Evolutionary conservation across 371 early-diverging fungal species (phyloP), one percentile per base, ranked within the genome.

Genomic region (Mucor circinelloides): DNA sequence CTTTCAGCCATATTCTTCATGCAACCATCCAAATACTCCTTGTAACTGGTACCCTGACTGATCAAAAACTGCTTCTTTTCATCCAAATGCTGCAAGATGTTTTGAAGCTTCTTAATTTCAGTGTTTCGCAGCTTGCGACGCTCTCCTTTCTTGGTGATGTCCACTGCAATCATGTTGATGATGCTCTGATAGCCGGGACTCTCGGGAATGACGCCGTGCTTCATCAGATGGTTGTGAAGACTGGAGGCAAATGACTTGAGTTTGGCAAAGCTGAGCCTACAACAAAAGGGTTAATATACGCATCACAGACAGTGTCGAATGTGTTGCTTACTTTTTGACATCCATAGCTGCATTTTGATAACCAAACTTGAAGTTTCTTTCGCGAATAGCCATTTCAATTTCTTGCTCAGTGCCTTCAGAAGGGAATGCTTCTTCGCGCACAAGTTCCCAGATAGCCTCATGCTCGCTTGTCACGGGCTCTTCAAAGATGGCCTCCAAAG

Each of bases 91-190:
- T 73, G 64, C 34, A 98, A 77, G 9, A 98, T 97, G 48, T 87
- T 86, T 58, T 88, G 85, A 30, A 98, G 83, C 40, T 89, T 86
- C 25, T 78, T 74, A 64, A 95, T 79, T 69, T 98, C 99, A 0
- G 79, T 72, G 8, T 89, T 84, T 13, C 96, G 87, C 67, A 92
- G 88, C 44, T 88, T 78, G 21, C 97, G 88, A 15, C 96, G 90
- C 28, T 91, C 87, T 65, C 95, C 94, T 79, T 97, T 98, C 68
- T 93, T 96, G 28, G 96, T 89, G 75, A 99, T 95, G 70, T 97
- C 97, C 48, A 85, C 83, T 0, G 95, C 98, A 70, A 99, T 96
- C 64, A 93, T 84, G 66, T 94, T 96, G 57, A 99, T 85, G 81
- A 98, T 90, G 36, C 90, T 92, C 78, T 97, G 97, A 75, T 95